Evolutionary conservation across 257 asterid genomes (phyloP).

Genomic region (Plantago major): DNA sequence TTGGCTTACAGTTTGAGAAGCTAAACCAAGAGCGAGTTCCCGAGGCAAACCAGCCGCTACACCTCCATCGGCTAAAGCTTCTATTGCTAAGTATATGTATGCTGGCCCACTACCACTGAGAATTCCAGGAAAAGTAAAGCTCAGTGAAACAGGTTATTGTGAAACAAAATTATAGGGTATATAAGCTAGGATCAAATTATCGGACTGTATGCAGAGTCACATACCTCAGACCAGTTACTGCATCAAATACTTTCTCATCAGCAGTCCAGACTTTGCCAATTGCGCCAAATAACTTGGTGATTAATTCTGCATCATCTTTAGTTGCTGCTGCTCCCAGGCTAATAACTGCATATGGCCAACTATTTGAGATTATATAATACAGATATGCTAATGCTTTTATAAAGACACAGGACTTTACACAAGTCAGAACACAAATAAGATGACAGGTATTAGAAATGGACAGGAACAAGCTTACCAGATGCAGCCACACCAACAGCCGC

Average conservation of each 20-base stretch:
- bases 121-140: constrained; percentile 18
- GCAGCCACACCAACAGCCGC: constrained; percentile 92
- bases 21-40: constrained; percentile 79
- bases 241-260: constrained; percentile 83
- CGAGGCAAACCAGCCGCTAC: constrained; percentile 97
- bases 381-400: background rate
- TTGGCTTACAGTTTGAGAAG: constrained; percentile 86
- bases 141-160: constrained; percentile 7
- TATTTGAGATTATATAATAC: background rate
- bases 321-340: constrained; percentile 65
- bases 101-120: constrained; percentile 98
- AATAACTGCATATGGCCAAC: constrained; percentile 45
- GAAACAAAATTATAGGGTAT: background rate
- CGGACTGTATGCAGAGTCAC: constrained; percentile 15
- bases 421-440: background rate
- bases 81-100: constrained; percentile 78
- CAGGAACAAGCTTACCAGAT: constrained; percentile 45
- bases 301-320: constrained; percentile 70
- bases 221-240: constrained; percentile 84
- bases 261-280: constrained; percentile 94
- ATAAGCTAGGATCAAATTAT: background rate
- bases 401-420: background rate
- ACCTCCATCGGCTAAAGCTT: constrained; percentile 99
- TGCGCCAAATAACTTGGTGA: constrained; percentile 69
- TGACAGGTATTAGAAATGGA: constrained; percentile 2